Percentiles rank a stretch among this genome's conserved stretches.
Evolutionary conservation across 805 yeast genomes (phyloP).

Genomic region (Barnettozyma siamensis): DNA sequence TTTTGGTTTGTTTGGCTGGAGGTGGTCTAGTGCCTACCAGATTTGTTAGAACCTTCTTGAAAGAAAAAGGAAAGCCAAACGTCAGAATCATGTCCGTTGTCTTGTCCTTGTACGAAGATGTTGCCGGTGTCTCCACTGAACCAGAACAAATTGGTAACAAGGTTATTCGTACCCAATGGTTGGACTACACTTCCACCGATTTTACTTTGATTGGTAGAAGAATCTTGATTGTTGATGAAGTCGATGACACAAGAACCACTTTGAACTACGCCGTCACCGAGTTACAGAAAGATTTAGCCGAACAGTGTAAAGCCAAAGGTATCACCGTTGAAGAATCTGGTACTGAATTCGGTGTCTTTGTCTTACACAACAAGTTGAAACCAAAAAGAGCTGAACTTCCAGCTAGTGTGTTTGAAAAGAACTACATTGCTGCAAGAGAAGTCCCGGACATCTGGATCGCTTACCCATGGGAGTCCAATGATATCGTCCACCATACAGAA

Average conservation of each 20-base stretch:
- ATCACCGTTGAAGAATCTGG: constrained; percentile 34
- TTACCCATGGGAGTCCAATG: constrained; percentile 80
- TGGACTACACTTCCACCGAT: constrained; percentile 61
- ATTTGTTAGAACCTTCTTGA: constrained; percentile 87
- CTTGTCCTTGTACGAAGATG: constrained; percentile 82
- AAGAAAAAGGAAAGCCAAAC: constrained; percentile 82
- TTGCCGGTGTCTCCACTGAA: constrained; percentile 52
- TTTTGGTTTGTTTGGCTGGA: constrained; percentile 94
- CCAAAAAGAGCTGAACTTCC: constrained; percentile 71
- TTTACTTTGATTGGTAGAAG: constrained; percentile 61
- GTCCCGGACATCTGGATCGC: constrained; percentile 83
- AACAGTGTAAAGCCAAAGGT: constrained; percentile 50
- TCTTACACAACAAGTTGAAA: constrained; percentile 70
- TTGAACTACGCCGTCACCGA: constrained; percentile 74
- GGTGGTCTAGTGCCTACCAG: constrained; percentile 98
- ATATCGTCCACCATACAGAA: constrained; percentile 66
- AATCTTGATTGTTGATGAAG: constrained; percentile 74
- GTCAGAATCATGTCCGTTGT: constrained; percentile 94
- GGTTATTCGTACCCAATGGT: constrained; percentile 80
- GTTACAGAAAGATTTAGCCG: constrained; percentile 62
- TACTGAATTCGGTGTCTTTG: constrained; percentile 70
- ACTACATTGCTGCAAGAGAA: constrained; percentile 67
- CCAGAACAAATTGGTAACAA: constrained; percentile 57
- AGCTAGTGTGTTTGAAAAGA: constrained; percentile 49
- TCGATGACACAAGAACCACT: constrained; percentile 82